Conservation (phyloP, 805 yeast genomes). For the Wickerhamomyces rabaulensis region DNA sequence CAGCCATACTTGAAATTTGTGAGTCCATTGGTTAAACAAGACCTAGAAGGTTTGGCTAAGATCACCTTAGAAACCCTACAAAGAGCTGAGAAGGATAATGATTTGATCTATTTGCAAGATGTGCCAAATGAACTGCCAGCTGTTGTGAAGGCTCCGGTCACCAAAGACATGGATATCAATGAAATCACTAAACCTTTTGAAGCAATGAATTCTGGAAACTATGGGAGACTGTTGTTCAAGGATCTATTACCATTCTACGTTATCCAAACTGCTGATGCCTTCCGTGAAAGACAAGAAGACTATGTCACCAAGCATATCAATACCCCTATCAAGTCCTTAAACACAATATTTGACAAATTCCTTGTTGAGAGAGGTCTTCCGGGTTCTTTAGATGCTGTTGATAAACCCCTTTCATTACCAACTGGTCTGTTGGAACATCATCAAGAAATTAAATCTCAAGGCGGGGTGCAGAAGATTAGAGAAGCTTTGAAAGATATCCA, state of each 20-base stretch:
- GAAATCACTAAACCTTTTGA: slow-evolving; percentile 30
- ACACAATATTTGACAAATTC: slow-evolving; percentile 37
- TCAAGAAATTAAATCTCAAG: slow-evolving; percentile 44
- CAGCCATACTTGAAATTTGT: slow-evolving; percentile 37
- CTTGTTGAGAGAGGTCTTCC: slow-evolving; percentile 51
- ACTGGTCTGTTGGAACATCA: slow-evolving; percentile 49
- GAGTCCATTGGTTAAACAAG: slow-evolving; percentile 40
- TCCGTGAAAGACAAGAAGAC: slow-evolving; percentile 55
- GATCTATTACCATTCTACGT: slow-evolving; percentile 62
- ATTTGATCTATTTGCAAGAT: slow-evolving; percentile 64
- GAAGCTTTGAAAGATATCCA: slow-evolving; percentile 41
- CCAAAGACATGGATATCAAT: slow-evolving; percentile 38
- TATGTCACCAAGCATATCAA: slow-evolving; percentile 42
- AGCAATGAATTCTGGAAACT: slow-evolving; percentile 14
- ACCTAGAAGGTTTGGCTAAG: slow-evolving; percentile 43
- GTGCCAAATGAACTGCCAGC: slow-evolving; percentile 50
- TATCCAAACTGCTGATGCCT: slow-evolving; percentile 62
- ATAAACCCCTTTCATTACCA: slow-evolving; percentile 52
- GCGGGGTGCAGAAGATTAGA: slow-evolving; percentile 44
- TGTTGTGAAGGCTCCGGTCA: slow-evolving; percentile 50
- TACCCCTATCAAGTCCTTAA: slow-evolving; percentile 44
- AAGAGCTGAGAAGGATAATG: slow-evolving; percentile 72
- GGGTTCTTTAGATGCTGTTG: slow-evolving; percentile 55
- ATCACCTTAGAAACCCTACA: slow-evolving; percentile 41
- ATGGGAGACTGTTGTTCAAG: slow-evolving; percentile 40